These are phyloP conservation scores for Salicornia ramosissima DNA, from an alignment of 148 eudicot species.

Conservation along the genomic window DNA sequence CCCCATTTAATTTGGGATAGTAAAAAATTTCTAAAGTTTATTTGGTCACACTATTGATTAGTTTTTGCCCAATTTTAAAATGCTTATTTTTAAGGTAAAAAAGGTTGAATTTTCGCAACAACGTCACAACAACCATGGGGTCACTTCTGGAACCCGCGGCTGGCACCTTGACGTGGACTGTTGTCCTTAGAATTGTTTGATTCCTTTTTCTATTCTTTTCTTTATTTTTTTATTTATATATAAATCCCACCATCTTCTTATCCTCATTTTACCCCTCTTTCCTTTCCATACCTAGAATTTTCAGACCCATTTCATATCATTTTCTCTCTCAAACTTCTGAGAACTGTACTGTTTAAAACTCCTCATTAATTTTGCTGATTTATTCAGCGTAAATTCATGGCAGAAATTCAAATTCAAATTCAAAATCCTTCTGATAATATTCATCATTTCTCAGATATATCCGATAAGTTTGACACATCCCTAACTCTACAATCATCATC, in stretches of 20 bases:
- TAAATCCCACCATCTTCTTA: not conserved
- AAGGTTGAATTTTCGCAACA: not conserved
- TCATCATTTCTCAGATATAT: conserved; percentile 11
- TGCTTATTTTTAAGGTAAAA: not conserved
- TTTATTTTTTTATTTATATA: not conserved
- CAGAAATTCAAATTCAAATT: not conserved
- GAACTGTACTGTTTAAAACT: not conserved
- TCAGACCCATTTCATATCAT: not conserved
- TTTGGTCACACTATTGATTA: too few relatives aligned
- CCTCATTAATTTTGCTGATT: not conserved
- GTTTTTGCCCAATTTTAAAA: too few relatives aligned
- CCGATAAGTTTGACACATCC: conserved; percentile 18
- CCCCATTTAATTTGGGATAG: too few relatives aligned
- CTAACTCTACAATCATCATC: conserved; percentile 17
- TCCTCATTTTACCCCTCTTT: not conserved
- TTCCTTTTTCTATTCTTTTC: not conserved
- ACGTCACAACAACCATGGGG: not conserved
- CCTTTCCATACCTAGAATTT: not conserved
- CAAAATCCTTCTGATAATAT: not conserved
- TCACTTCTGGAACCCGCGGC: conserved; percentile 15
- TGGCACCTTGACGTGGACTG: conserved; percentile 3
- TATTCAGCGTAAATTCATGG: conserved; percentile 1
- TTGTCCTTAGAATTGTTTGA: not conserved
- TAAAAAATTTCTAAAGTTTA: too few relatives aligned
- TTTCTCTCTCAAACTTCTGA: conserved; percentile 7